Conservation (phyloP, 179 eudicot genomes). For the Amaranthus tricolor region DNA sequence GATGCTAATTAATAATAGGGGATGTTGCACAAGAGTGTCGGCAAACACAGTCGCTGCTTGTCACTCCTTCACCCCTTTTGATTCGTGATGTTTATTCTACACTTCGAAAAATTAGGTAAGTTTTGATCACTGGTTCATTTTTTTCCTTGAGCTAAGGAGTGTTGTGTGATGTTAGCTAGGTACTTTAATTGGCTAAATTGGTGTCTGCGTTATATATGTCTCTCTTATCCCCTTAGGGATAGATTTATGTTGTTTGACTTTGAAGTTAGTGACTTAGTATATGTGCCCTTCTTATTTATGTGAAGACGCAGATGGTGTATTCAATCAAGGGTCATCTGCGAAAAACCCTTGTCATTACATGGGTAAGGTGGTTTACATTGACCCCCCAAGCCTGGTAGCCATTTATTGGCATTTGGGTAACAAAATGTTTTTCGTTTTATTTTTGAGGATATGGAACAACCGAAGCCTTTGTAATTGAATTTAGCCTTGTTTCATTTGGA, state of each 20-base stretch:
- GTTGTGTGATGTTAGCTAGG: conserved; percentile 6
- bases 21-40: conserved; percentile 98
- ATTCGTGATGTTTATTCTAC: conserved; percentile 71
- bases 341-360: too few relatives aligned
- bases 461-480: neutral
- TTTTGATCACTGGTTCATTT: conserved; percentile 13
- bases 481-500: neutral
- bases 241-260: neutral
- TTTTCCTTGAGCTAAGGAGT: neutral
- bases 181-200: neutral
- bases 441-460: too few relatives aligned
- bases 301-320: too few relatives aligned
- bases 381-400: too few relatives aligned
- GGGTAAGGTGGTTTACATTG: too few relatives aligned
- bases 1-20: conserved; percentile 35
- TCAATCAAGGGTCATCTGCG: too few relatives aligned
- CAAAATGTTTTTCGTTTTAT: too few relatives aligned
- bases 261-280: neutral
- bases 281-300: neutral
- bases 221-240: neutral
- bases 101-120: conserved; percentile 81
- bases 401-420: too few relatives aligned
- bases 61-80: conserved; percentile 79
- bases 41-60: conserved; percentile 77
- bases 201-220: neutral